Percentiles rank a stretch among this genome's conserved stretches.
Evolutionary conservation across 148 eudicot genomes (phyloP).

Genomic region (Vaccinium darrowii): DNA sequence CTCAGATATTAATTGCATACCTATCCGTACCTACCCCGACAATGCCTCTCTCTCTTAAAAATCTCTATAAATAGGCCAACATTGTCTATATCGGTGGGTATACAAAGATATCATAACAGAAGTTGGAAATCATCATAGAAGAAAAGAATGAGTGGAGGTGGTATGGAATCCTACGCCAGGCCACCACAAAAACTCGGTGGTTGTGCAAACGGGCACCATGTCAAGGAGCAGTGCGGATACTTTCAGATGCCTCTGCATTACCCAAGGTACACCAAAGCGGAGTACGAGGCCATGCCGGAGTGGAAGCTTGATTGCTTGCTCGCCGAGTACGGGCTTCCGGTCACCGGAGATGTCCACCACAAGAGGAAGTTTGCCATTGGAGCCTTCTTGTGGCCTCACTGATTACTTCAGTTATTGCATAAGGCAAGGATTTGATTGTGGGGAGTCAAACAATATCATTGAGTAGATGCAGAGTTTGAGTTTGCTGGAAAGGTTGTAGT

Average conservation of each 20-base stretch:
- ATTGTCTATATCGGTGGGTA: background rate
- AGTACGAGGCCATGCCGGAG: conserved; percentile 48
- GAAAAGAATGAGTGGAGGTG: conserved; percentile 15
- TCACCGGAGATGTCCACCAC: conserved; percentile 32
- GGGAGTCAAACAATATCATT: background rate
- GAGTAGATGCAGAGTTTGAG: background rate
- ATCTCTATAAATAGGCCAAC: conserved; percentile 16
- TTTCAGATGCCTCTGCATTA: conserved; percentile 55
- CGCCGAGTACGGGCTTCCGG: conserved; percentile 31
- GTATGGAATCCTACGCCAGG: conserved; percentile 23
- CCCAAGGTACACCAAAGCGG: conserved; percentile 38
- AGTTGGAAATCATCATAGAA: background rate
- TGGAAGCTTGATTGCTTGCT: conserved; percentile 46
- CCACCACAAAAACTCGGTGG: conserved; percentile 10
- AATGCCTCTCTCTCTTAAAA: background rate
- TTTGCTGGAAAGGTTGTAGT: background rate
- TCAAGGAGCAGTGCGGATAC: conserved; percentile 20
- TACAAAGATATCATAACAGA: background rate
- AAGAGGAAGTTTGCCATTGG: conserved; percentile 53
- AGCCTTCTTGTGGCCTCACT: conserved; percentile 40
- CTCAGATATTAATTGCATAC: background rate
- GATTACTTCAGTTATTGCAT: background rate
- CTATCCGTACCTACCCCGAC: conserved; percentile 5
- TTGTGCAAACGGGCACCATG: conserved; percentile 6
- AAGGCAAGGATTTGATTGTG: background rate